A percentile compares a stretch with the other conserved stretches of the same genome.
phyloP scores from a whole-genome alignment of 2,329 filamentous ascomycete species.

The Ascosphaera acerosa region DNA sequence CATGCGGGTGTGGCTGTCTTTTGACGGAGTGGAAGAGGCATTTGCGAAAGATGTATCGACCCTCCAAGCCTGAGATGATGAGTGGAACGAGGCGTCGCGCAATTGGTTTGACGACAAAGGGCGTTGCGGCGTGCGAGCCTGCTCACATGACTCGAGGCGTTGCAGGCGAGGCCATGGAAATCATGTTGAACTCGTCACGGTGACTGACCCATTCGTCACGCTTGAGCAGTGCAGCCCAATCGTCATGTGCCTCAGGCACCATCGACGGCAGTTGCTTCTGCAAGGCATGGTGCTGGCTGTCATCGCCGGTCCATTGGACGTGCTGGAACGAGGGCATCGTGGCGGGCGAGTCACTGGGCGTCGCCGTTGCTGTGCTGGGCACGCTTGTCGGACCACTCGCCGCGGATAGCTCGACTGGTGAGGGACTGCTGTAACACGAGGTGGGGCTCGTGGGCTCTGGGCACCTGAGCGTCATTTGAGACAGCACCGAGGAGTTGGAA shows the following conservation, averaged over 20 bases:
- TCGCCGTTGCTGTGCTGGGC: slow-evolving; percentile 9
- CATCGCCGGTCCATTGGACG: not conserved
- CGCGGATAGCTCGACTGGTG: not conserved
- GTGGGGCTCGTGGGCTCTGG: not conserved
- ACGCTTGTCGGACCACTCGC: slow-evolving; percentile 6
- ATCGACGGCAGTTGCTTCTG: not conserved
- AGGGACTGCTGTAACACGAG: slow-evolving; percentile 1
- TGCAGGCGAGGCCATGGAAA: not conserved
- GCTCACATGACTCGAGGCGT: not conserved
- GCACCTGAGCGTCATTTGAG: not conserved
- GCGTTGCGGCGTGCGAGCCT: too few species aligned
- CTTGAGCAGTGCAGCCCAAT: not conserved
- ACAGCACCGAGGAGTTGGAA: not conserved
- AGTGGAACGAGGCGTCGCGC: too few species aligned
- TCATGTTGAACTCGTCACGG: not conserved
- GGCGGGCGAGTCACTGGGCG: slow-evolving; percentile 2
- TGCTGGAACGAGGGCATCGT: not conserved
- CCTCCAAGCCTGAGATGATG: too few species aligned
- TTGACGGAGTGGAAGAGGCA: not conserved
- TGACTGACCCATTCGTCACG: not conserved
- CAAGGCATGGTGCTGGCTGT: not conserved
- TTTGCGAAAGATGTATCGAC: not conserved
- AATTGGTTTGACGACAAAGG: too few species aligned
- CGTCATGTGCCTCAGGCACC: not conserved
- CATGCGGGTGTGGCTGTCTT: not conserved